These are phyloP conservation scores for Elsinoe batatas DNA, from an alignment of 2,329 filamentous ascomycete genomes.

Conservation along the genomic window DNA sequence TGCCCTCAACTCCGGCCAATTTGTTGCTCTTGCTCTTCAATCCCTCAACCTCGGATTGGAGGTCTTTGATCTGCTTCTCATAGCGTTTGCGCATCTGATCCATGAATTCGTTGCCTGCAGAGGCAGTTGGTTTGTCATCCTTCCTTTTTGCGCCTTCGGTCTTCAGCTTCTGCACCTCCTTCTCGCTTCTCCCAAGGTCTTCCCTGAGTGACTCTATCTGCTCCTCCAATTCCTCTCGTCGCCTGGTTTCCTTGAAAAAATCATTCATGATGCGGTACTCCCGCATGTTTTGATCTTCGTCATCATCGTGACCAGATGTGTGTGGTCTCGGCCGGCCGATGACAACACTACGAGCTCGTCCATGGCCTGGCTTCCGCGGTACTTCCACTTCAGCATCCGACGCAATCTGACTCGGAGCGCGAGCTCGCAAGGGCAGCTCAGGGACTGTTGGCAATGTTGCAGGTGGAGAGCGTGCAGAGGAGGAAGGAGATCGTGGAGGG, in stretches of 20 bases:
- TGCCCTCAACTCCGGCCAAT: constrained; percentile 23
- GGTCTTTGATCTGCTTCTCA: constrained; percentile 8
- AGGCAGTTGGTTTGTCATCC: neutral
- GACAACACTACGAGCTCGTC: constrained; percentile 13
- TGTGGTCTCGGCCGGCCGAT: constrained; percentile 9
- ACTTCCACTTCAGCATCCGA: constrained; percentile 15
- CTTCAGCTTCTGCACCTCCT: constrained; percentile 12
- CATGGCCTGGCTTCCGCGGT: constrained; percentile 13
- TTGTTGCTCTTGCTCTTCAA: constrained; percentile 20
- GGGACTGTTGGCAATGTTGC: constrained; percentile 1
- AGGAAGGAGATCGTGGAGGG: neutral
- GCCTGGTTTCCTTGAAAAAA: constrained; percentile 15
- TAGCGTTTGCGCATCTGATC: constrained; percentile 2
- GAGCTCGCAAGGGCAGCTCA: constrained; percentile 2
- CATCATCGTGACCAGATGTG: constrained; percentile 11
- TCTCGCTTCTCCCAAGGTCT: constrained; percentile 7
- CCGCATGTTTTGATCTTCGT: constrained; percentile 14
- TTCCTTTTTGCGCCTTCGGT: neutral
- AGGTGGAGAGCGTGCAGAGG: neutral
- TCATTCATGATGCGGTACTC: constrained; percentile 18
- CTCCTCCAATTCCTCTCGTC: constrained; percentile 13
- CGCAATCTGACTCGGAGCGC: constrained; percentile 1
- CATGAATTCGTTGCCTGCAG: neutral
- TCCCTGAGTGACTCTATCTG: constrained; percentile 14
- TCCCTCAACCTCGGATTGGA: constrained; percentile 20